Evolutionary conservation across 306 rosid species (phyloP), one percentile per base, ranked within the genome.

Genomic region (Dalbergia cultrata): DNA sequence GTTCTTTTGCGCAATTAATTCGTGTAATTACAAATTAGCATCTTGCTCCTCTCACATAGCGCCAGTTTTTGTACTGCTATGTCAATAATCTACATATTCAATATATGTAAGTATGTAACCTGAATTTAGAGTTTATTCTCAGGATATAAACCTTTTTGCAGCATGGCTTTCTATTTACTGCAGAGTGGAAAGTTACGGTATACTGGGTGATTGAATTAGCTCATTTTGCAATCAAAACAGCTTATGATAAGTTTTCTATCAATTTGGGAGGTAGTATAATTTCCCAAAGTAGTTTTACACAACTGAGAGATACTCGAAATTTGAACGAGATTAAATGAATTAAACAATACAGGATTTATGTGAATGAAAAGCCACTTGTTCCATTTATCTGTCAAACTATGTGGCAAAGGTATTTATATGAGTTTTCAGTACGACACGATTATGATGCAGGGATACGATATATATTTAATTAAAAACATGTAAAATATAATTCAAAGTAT

Each of bases 271-370:
- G 31, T 33, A 59, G 49, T 33, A 33, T 74, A 71, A 19, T 56
- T 13, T 52, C 35, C 17, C 53, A 9, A 34, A 70, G 4, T 68
- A 79, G 71, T 62, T 64, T 72, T 59, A 35, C 64, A 13, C 14
- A 35, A 5, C 49, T 49, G 26, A 66, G 63, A 47, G 35, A 72
- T 67, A 50, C 71, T 67, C 47, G 67, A 78, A 77, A 22, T 66
- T 58, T 73, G 44, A 72, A 60, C 54, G 16, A 0, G 77, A 37
- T 49, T 72, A 43, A 62, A 53, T 47, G n/a, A 37, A 37, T 37
- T 37, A 7, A 37, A 47, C 34, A 49, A 41, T 56, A 54, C 19
- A 21, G 11, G 79, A 63, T 63, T 34, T 77, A 16, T 43, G 26
- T 54, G 59, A 63, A 78, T 57, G 58, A 72, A 72, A 65, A 44